A percentile compares a stretch with the other conserved stretches of the same genome.
phyloP scores from a whole-genome alignment of 2,329 filamentous ascomycete genomes.

The Chaetomium olivaceum region DNA sequence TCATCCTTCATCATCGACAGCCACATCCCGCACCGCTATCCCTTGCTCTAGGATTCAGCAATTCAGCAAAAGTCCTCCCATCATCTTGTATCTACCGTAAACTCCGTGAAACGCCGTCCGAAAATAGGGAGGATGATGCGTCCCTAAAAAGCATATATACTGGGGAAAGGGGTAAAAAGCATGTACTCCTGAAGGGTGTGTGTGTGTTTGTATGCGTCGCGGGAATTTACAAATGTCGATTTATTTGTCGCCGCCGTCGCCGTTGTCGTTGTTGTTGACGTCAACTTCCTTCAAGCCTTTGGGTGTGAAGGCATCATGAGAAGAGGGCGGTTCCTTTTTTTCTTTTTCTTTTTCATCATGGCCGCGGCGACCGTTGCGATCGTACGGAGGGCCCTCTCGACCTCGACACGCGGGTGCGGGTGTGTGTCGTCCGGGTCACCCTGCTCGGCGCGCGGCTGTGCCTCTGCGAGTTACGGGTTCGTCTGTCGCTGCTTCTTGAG shows the following conservation, averaged over 20 bases:
- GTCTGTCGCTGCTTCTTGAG: constrained; percentile 39
- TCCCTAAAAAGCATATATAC: constrained; percentile 10
- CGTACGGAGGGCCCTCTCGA: constrained; percentile 32
- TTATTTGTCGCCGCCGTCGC: not conserved
- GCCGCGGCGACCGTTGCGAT: constrained; percentile 27
- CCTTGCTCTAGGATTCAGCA: not conserved
- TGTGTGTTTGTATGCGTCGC: not conserved
- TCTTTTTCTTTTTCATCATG: not conserved
- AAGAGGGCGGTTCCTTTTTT: not conserved
- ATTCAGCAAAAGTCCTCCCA: constrained; percentile 3
- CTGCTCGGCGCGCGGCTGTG: constrained; percentile 32
- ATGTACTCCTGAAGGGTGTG: constrained; percentile 5
- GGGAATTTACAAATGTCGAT: constrained; percentile 8
- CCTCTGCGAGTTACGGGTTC: constrained; percentile 31
- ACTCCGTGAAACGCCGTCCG: constrained; percentile 15
- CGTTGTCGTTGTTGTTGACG: not conserved
- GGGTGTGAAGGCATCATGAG: not conserved
- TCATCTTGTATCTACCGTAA: constrained; percentile 2
- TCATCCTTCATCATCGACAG: not conserved
- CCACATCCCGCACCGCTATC: not conserved
- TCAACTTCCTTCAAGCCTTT: not conserved
- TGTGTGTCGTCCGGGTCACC: constrained; percentile 33
- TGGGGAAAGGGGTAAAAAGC: not conserved
- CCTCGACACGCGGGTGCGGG: constrained; percentile 34
- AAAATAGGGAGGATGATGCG: not conserved